Conservation (phyloP, 2,329 filamentous ascomycete species). For the Fusarium tjaetaba region DNA sequence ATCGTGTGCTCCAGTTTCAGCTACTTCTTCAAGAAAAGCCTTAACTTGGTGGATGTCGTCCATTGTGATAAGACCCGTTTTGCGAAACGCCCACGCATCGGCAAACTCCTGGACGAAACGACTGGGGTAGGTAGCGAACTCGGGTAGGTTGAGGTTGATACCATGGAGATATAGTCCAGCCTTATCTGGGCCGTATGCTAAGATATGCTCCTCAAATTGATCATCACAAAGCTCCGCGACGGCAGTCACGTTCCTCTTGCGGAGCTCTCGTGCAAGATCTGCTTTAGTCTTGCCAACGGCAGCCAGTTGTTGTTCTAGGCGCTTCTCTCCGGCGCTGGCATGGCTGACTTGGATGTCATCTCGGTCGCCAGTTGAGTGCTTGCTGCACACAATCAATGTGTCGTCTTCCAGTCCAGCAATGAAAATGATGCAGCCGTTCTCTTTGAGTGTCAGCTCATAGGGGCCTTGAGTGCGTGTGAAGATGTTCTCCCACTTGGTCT, state of each 20-base stretch:
- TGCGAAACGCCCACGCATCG: constrained; percentile 91
- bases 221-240: constrained; percentile 98
- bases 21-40: constrained; percentile 82
- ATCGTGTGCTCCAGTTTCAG: constrained; percentile 88
- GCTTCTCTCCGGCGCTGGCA: constrained; percentile 82
- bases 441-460: constrained; percentile 96
- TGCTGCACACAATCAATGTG: constrained; percentile 95
- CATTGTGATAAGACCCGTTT: constrained; percentile 82
- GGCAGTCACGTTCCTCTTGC: constrained; percentile 86
- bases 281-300: constrained; percentile 79
- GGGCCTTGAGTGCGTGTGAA: constrained; percentile 80
- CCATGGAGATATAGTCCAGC: constrained; percentile 96
- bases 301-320: constrained; percentile 82
- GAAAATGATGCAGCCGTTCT: constrained; percentile 99
- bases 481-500: constrained; percentile 87
- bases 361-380: constrained; percentile 92
- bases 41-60: constrained; percentile 79
- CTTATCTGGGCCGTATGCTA: constrained; percentile 83
- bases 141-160: constrained; percentile 93
- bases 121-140: constrained; percentile 88
- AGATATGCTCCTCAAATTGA: constrained; percentile 94
- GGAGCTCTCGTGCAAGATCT: constrained; percentile 80
- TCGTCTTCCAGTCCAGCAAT: constrained; percentile 90
- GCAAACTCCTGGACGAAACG: constrained; percentile 89
- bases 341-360: constrained; percentile 79